Evolutionary conservation across 2,329 filamentous ascomycete genomes (phyloP).

Genomic region (Amesomyces nigricolor): DNA sequence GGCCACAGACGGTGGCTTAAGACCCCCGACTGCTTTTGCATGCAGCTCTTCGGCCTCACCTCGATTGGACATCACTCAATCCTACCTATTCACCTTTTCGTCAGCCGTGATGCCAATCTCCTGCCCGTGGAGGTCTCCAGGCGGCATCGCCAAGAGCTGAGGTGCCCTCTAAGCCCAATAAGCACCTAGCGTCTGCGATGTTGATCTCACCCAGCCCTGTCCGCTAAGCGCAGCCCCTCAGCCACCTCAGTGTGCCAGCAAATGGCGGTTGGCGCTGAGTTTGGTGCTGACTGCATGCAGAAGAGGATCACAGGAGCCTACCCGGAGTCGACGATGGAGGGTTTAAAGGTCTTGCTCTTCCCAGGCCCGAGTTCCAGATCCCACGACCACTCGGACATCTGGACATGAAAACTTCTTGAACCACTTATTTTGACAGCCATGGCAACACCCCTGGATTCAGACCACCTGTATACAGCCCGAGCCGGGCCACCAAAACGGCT

Average conservation of each 20-base stretch:
- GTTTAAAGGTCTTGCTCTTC: neutral
- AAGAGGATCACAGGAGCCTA: neutral
- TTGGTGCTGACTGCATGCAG: neutral
- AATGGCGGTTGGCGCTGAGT: neutral
- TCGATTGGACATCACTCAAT: neutral
- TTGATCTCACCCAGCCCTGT: neutral
- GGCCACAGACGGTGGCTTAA: no score
- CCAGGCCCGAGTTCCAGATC: neutral
- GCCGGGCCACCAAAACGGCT: constrained; percentile 22
- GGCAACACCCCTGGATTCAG: constrained; percentile 10
- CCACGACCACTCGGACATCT: neutral
- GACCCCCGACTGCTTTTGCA: neutral
- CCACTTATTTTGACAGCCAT: neutral
- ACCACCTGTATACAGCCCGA: neutral
- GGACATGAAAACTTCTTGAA: neutral
- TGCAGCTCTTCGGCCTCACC: neutral
- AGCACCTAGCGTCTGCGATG: neutral
- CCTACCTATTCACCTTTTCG: neutral
- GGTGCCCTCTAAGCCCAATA: constrained; percentile 2
- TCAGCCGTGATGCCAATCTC: neutral
- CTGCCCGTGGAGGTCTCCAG: neutral
- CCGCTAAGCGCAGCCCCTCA: neutral
- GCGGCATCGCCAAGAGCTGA: constrained; percentile 11
- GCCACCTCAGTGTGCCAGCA: neutral
- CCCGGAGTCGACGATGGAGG: neutral